Conservation (phyloP, 2,329 filamentous ascomycete species). For the Bipolaris sorokiniana region DNA sequence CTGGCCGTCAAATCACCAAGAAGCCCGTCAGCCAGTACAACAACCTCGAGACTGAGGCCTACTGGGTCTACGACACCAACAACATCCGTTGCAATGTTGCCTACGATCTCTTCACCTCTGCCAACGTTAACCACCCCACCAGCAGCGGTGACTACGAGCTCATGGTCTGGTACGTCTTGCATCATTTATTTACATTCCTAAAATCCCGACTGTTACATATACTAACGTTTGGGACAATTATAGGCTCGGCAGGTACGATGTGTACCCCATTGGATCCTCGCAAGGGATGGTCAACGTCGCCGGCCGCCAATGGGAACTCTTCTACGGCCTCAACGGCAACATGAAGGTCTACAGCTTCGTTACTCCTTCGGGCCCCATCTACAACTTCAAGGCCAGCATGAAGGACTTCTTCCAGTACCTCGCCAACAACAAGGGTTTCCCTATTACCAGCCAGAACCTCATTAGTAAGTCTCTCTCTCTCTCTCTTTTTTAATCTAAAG, state of each 20-base stretch:
- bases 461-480: constrained; percentile 28
- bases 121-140: constrained; percentile 27
- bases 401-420: constrained; percentile 64
- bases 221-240: not conserved
- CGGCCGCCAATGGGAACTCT: constrained; percentile 62
- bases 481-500: too few species aligned
- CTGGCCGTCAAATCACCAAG: constrained; percentile 26
- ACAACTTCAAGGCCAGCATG: constrained; percentile 62
- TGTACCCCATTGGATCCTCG: constrained; percentile 28
- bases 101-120: constrained; percentile 35
- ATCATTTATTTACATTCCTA: too few species aligned
- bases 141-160: constrained; percentile 37
- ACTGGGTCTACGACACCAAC: constrained; percentile 29
- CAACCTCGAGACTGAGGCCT: constrained; percentile 26
- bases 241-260: constrained; percentile 27
- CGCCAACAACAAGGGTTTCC: constrained; percentile 54
- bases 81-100: constrained; percentile 32
- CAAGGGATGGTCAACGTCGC: constrained; percentile 51
- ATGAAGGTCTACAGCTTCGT: constrained; percentile 68
- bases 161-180: constrained; percentile 30
- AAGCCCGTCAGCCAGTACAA: constrained; percentile 26
- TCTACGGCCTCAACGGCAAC: constrained; percentile 62
- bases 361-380: constrained; percentile 42
- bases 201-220: too few species aligned
- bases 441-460: constrained; percentile 26